Base-by-base conservation (phyloP, 345 rosid species). In the Capsella bursapastoris region DNA sequence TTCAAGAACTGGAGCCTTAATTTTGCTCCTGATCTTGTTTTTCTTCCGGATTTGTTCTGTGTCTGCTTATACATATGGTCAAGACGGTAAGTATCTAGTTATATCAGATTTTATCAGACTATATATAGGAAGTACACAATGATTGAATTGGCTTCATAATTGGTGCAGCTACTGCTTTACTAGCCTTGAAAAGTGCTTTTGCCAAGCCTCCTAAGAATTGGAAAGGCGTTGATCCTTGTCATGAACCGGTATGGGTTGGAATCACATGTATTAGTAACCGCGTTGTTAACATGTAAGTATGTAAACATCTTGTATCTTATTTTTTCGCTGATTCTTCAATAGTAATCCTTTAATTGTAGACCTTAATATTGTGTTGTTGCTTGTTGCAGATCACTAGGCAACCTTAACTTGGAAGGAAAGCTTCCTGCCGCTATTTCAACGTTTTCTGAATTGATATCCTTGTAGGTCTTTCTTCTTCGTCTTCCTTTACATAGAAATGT, bases 321-420 rank as follows among this genome's bases (percentile, higher is more conserved):
- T 8, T 35, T 34, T 57, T 34, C 1, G 12, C 11, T 32, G 3
- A 3, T n/a, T 35, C 3, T 9, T 35, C 44, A 7, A 22, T 22
- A 15, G 9, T 9, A 35, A 58, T 58, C 3, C 7, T 58, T 8
- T 18, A 18, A 18, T 18, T 58, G 28, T 0, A 15, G 29, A 27
- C 1, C 6, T 40, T 25, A 61, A 58, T 4, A 0, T 16, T 29
- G 3, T 8, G 2, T 27, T 68, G 11, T 16, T 68, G 45, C 73
- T 52, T 74, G 37, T 65, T 81, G 66, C 86, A 90, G 98, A 83
- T 71, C 68, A n/a, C 57, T 92, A 77, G 37, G 81, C 13, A 78
- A 72, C 77, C 69, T 79, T 72, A 75, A 79, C 37, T 71, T 92
- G 80, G 47, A 15, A 12, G 98, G 98, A 34, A 14, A 5, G 10